These are phyloP conservation scores for Didymosphaeria variabile DNA, from an alignment of 2,329 filamentous ascomycete species.

Conservation along the genomic window DNA sequence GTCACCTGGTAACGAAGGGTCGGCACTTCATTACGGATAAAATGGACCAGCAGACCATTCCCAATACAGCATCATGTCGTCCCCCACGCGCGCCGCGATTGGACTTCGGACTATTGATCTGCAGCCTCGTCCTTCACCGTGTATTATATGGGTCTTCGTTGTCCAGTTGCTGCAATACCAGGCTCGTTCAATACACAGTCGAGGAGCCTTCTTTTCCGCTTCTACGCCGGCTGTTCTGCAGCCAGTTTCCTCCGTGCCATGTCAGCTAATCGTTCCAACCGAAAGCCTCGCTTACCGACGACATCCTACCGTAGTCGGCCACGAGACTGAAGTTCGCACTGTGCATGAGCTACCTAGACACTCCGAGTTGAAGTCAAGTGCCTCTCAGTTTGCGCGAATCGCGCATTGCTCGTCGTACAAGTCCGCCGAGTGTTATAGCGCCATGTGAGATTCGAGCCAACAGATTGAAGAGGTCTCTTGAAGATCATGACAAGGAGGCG, in stretches of 20 bases:
- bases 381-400: neutral
- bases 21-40: constrained; percentile 36
- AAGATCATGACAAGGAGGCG: neutral
- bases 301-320: neutral
- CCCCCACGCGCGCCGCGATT: constrained; percentile 23
- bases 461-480: neutral
- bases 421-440: neutral
- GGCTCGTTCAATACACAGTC: constrained; percentile 7
- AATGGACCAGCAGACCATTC: constrained; percentile 19
- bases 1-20: constrained; percentile 30
- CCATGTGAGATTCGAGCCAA: neutral
- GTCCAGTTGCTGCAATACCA: constrained; percentile 10
- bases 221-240: constrained; percentile 25
- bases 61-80: constrained; percentile 17
- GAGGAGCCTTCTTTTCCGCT: constrained; percentile 25
- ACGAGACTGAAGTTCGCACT: neutral
- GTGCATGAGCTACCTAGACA: neutral
- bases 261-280: constrained; percentile 29
- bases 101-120: constrained; percentile 29
- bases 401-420: neutral
- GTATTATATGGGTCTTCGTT: constrained; percentile 4
- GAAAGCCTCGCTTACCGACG: constrained; percentile 6
- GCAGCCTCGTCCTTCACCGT: constrained; percentile 27
- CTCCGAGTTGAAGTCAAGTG: neutral
- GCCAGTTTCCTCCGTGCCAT: constrained; percentile 1